Evolutionary conservation across 352 stramenopile genomes (phyloP), one percentile per base, ranked within the genome.

Genomic region (Globisporangium cystogenes): DNA sequence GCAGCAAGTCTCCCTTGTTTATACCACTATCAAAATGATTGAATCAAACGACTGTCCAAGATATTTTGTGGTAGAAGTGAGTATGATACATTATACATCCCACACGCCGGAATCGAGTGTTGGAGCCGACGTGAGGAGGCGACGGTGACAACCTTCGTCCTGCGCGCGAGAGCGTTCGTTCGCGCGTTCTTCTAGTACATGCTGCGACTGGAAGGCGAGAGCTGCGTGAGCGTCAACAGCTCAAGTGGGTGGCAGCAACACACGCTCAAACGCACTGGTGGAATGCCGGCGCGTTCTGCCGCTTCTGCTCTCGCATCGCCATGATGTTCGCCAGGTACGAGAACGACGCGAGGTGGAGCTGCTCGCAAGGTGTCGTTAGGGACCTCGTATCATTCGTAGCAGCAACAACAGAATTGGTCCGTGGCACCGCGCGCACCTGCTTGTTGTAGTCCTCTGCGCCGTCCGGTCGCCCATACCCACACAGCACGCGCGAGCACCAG

Each of bases 321-420:
- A 81, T 74, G 49, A 81, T 69, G 57, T 77, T 81, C 7, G 70
- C 70, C 12, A 81, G 55, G 45, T 74, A 81, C 48, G 70, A 70
- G 46, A 81, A 81, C 26, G 70, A 77, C 48, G 64, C 70, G 20
- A 81, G 39, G n/a, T 81, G 70, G 16, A 77, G 35, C 70, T 80
- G 39, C n/a, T 11, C 16, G 7, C 18, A 11, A n/a, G 23, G 4
- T 21, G 21, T 2, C 15, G 33, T 39, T 23, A 36, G 23, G 29
- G n/a, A 37, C 12, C 7, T 14, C 1, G 20, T 26, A 18, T 5
- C 12, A 4, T 7, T 24, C 24, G 33, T 26, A 43, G 11, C 15
- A 35, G 29, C 8, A 35, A 12, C 23, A n/a, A 33, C 5, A 18
- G 45, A 3, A 29, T 29, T 5, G 26, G 26, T 4, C 23, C 26